Evolutionary conservation across 2,329 filamentous ascomycete species (phyloP).

Genomic region (Alternaria solani): DNA sequence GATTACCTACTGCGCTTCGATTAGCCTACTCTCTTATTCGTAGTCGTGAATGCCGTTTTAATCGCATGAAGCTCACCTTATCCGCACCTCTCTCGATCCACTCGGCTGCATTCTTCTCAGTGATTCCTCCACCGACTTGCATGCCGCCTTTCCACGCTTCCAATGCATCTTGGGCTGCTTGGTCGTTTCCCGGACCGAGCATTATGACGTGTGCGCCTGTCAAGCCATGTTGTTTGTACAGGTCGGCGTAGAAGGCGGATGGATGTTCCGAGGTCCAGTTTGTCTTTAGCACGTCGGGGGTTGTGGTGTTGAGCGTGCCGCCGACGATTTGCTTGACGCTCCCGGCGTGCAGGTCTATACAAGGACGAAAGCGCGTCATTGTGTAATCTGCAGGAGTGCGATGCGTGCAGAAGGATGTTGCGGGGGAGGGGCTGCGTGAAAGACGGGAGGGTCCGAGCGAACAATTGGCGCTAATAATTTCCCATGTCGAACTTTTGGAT

Average conservation of each 20-base stretch:
- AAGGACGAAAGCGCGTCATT: constrained; percentile 95
- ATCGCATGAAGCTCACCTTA: constrained; percentile 69
- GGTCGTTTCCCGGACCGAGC: constrained; percentile 87
- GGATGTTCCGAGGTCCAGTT: constrained; percentile 91
- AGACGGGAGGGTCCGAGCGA: constrained; percentile 34
- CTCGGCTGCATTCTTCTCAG: constrained; percentile 78
- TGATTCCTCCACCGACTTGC: constrained; percentile 95
- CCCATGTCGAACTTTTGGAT: constrained; percentile 13
- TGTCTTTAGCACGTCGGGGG: constrained; percentile 69
- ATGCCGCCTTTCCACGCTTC: constrained; percentile 79
- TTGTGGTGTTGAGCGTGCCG: constrained; percentile 71
- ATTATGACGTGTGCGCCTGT: constrained; percentile 93
- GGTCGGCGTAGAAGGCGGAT: constrained; percentile 77
- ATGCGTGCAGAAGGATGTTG: constrained; percentile 10
- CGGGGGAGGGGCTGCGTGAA: constrained; percentile 26
- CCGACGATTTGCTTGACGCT: constrained; percentile 99
- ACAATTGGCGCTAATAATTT: constrained; percentile 26
- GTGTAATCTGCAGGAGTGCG: background rate
- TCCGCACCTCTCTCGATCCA: constrained; percentile 91
- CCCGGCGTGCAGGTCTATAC: constrained; percentile 96
- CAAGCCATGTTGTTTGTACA: constrained; percentile 80
- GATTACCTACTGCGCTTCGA: constrained; percentile 75
- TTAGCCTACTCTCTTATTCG: background rate
- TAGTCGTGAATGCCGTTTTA: background rate
- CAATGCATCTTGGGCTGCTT: constrained; percentile 79